These are phyloP conservation scores for Telopea speciosissima DNA, from an alignment of 177 flowering plant genomes.

Conservation along the genomic window DNA sequence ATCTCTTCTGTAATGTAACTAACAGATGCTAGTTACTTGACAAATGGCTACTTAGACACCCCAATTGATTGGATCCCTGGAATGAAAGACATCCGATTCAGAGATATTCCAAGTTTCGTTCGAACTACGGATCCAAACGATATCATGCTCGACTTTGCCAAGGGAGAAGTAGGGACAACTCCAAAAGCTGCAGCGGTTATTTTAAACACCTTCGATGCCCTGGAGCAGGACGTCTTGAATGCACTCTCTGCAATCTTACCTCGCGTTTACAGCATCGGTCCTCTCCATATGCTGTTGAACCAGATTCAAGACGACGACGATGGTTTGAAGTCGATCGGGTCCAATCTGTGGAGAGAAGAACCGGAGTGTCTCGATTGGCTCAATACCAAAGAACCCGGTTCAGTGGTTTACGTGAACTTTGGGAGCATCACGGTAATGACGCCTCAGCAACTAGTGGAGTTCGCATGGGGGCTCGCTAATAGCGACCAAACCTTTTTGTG, in stretches of 20 bases:
- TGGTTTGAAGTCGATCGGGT: slow-evolving; percentile 7
- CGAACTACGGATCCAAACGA: slow-evolving; percentile 21
- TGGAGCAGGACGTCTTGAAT: slow-evolving; percentile 21
- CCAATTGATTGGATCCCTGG: slow-evolving; percentile 27
- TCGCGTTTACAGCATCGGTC: slow-evolving; percentile 20
- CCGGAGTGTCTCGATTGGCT: slow-evolving; percentile 20
- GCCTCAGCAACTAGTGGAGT: slow-evolving; percentile 16
- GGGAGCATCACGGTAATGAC: slow-evolving; percentile 32
- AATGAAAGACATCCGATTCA: slow-evolving; percentile 26
- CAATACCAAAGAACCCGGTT: slow-evolving; percentile 1
- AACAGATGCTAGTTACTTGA: slow-evolving; percentile 7
- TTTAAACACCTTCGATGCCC: slow-evolving; percentile 26
- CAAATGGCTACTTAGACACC: slow-evolving; percentile 27
- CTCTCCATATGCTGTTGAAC: slow-evolving; percentile 10
- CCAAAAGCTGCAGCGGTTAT: slow-evolving; percentile 14
- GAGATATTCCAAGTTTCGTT: slow-evolving; percentile 26
- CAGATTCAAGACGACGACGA: slow-evolving; percentile 3
- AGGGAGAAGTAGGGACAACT: not conserved
- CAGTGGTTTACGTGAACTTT: slow-evolving; percentile 30
- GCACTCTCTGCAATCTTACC: slow-evolving; percentile 9
- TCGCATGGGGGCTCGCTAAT: slow-evolving; percentile 28
- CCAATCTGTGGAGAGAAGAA: slow-evolving; percentile 29
- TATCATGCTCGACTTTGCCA: slow-evolving; percentile 12
- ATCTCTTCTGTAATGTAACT: not conserved
- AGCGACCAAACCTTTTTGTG: not conserved